Evolutionary conservation across 768 basidiomycete genomes (phyloP).

Genomic region (Amyloporia xantha): DNA sequence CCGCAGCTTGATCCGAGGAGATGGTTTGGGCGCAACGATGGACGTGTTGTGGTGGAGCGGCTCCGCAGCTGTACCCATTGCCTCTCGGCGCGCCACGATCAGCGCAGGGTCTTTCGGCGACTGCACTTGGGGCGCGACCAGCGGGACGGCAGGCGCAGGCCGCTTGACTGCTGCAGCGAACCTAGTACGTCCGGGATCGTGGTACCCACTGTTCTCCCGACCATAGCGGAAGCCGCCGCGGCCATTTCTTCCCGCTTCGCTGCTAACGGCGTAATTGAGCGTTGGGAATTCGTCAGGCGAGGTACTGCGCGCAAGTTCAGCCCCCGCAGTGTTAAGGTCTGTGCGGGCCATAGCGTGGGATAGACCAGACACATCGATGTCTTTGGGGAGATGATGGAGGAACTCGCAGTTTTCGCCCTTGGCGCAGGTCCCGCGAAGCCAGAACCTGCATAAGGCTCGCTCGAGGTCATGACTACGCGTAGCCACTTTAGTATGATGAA

Average conservation of each 20-base stretch:
- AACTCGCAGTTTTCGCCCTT: conserved; percentile 98
- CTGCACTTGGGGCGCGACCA: conserved; percentile 18
- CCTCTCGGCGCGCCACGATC: conserved; percentile 47
- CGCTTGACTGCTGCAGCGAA: conserved; percentile 92
- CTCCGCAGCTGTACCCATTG: conserved; percentile 54
- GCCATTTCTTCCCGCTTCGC: conserved; percentile 32
- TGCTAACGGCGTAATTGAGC: conserved; percentile 41
- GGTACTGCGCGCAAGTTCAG: conserved; percentile 30
- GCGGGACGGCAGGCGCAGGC: conserved; percentile 25
- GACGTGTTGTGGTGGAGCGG: conserved; percentile 58
- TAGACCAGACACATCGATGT: conserved; percentile 71
- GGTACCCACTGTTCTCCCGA: conserved; percentile 35
- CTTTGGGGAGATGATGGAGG: conserved; percentile 83
- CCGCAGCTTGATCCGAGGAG: conserved; percentile 79
- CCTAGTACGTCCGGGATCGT: conserved; percentile 83
- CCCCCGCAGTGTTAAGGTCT: conserved; percentile 43
- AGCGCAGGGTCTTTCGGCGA: conserved; percentile 28
- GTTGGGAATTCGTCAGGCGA: conserved; percentile 69
- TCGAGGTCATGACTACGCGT: conserved; percentile 84
- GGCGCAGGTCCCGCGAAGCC: conserved; percentile 95
- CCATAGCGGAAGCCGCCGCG: conserved; percentile 33
- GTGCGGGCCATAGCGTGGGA: conserved; percentile 63
- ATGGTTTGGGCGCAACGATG: conserved; percentile 73
- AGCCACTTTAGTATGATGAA: not conserved
- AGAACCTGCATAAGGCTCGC: conserved; percentile 91